Base-by-base conservation (phyloP, 441 rosid species). In the Cnidoscolus chayamansa region DNA sequence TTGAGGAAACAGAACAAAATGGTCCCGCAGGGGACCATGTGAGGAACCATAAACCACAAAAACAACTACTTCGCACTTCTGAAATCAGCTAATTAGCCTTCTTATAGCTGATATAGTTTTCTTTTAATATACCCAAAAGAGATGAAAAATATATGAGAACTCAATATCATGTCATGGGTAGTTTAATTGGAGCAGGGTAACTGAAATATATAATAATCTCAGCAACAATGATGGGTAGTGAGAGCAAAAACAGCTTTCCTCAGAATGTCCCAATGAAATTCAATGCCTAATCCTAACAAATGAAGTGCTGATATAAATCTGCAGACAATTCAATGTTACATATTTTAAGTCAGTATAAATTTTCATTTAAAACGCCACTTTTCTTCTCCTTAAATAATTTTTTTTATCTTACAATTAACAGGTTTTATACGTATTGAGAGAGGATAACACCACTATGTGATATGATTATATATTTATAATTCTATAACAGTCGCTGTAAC, bases 11-110 rank as follows among this genome's bases (percentile, higher is more conserved):
- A 63, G 68, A 74, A 48, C 43, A 55, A 47, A 72, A 63, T 65
- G 79, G 81, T 77, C 78, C 81, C 80, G 1, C 16, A 31, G 57
- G 70, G 83, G 81, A 74, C 79, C 81, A 65, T 57, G 64, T 37
- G 64, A 61, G 76, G 37, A 50, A 47, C 55, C 35, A 50, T 60
- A 30, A 66, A 63, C 72, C 73, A 58, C 73, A 66, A 35, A 12
- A 12, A 56, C 37, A 50, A 17, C 63, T 56, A 20, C 40, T 51
- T 3, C 13, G 31, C n/a, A 56, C 62, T 60, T 8, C 16, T 20
- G 8, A 57, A 48, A 48, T 48, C 51, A 57, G 48, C 63, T 71
- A 63, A 58, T 35, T 7, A 58, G 48, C 56, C 45, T 54, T 61
- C 65, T 62, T 47, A 37, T 58, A 35, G 37, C 35, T 72, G 45